Conservation (phyloP, 257 asterid genomes). For the Cruciata laevipes region DNA sequence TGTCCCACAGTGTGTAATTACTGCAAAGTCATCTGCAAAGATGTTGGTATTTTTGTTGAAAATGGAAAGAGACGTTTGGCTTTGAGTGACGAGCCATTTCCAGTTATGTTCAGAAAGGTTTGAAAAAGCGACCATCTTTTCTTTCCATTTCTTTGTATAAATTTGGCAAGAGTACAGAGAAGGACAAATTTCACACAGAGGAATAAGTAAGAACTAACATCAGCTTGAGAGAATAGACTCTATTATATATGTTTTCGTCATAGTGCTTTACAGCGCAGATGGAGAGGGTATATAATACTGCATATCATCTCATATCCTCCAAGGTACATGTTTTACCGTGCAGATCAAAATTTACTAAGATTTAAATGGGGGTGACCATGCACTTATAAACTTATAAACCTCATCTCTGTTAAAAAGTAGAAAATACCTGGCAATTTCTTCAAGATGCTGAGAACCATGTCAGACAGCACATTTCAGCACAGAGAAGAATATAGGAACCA, state of each 20-base stretch:
- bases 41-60: constrained; percentile 10
- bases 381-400: neutral
- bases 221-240: neutral
- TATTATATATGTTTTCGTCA: neutral
- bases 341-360: neutral
- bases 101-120: constrained; percentile 14
- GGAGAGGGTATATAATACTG: neutral
- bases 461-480: too few species aligned
- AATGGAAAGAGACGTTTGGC: constrained; percentile 17
- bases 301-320: neutral
- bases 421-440: constrained; percentile 74
- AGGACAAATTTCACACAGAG: too few species aligned
- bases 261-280: neutral
- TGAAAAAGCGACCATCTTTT: neutral
- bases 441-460: constrained; percentile 53
- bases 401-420: neutral
- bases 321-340: neutral
- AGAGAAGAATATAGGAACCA: neutral
- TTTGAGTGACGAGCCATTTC: constrained; percentile 17
- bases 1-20: constrained; percentile 17
- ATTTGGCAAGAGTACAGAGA: too few species aligned
- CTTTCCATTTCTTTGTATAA: neutral
- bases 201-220: neutral
- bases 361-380: neutral
- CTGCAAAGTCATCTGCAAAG: constrained; percentile 17